phyloP scores from a whole-genome alignment of 306 rosid genomes.

The cucumber (Cucumis sativus) region Cucumber_9930_V3 NC_026658.2:13810001-13810500 shows the following conservation, averaged over 20 bases:
- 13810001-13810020: background rate
- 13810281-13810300: too few relatives aligned
- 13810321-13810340: background rate
- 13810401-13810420: slow-evolving; percentile 17
- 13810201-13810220: background rate
- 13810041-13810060: background rate
- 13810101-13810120: background rate
- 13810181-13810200: background rate
- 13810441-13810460: slow-evolving; percentile 52
- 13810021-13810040: background rate
- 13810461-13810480: slow-evolving; percentile 33
- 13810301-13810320: background rate
- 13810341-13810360: background rate
- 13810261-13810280: background rate
- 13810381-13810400: slow-evolving; percentile 21
- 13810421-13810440: slow-evolving; percentile 61
- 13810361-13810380: slow-evolving; percentile 3
- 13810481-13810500: slow-evolving; percentile 18
- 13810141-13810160: background rate
- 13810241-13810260: background rate
- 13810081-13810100: background rate
- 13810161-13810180: background rate
- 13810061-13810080: background rate
- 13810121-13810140: background rate
- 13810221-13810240: background rate